Conservation (phyloP, 345 rosid genomes). For the Sonneratia caseolaris region DNA sequence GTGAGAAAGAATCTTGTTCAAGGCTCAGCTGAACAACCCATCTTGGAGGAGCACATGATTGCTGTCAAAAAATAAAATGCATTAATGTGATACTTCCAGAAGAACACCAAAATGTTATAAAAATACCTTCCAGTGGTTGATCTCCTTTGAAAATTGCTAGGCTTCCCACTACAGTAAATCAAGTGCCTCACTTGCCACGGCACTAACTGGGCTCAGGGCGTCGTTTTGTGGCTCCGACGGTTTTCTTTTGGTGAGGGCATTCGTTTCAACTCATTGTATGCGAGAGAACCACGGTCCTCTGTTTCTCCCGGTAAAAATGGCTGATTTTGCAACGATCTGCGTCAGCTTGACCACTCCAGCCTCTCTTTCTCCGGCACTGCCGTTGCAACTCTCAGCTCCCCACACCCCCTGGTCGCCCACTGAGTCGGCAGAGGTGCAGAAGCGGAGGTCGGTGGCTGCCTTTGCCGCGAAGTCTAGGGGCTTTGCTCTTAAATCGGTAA, state of each 20-base stretch:
- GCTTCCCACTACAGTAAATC: slow-evolving; percentile 88
- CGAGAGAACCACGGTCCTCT: background rate
- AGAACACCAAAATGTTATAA: background rate
- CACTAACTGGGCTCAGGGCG: slow-evolving; percentile 21
- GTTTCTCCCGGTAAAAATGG: background rate
- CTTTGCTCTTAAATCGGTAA: slow-evolving; percentile 41
- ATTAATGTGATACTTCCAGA: background rate
- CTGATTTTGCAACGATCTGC: background rate
- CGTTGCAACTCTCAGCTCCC: background rate
- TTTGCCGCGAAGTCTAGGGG: slow-evolving; percentile 40
- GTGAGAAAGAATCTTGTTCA: background rate
- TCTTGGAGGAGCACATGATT: background rate
- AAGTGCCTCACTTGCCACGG: slow-evolving; percentile 93
- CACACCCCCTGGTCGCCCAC: background rate
- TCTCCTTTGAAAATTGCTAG: slow-evolving; percentile 48
- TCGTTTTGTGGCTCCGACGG: background rate
- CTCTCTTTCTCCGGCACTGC: background rate
- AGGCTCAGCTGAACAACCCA: background rate
- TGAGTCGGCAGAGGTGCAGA: background rate
- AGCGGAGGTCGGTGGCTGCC: slow-evolving; percentile 13
- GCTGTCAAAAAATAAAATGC: background rate
- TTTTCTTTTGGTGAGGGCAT: background rate
- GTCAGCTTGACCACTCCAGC: background rate
- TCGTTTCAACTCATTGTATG: background rate
- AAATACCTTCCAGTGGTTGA: slow-evolving; percentile 61